Conservation (phyloP, 352 stramenopile genomes). For the Phytophthora lateralis region DNA sequence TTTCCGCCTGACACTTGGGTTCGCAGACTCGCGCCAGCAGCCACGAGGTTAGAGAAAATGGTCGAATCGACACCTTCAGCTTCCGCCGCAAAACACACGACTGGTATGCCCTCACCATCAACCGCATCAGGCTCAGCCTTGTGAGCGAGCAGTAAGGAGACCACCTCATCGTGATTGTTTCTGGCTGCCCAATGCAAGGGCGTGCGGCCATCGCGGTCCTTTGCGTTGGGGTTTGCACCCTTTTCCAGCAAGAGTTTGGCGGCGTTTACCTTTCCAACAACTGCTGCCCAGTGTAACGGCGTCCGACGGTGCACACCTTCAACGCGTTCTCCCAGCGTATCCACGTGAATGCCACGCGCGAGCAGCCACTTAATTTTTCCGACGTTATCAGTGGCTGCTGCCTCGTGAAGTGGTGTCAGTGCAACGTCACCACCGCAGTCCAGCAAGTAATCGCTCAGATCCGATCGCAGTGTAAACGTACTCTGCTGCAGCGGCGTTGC, state of each 20-base stretch:
- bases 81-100: slow-evolving; percentile 72
- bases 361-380: slow-evolving; percentile 52
- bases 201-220: slow-evolving; percentile 64
- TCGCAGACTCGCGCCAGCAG: slow-evolving; percentile 47
- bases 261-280: slow-evolving; percentile 50
- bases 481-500: slow-evolving; percentile 66
- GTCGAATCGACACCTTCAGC: slow-evolving; percentile 55
- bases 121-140: slow-evolving; percentile 47
- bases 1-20: slow-evolving; percentile 54
- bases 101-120: slow-evolving; percentile 53
- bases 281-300: slow-evolving; percentile 74
- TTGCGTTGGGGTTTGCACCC: slow-evolving; percentile 59
- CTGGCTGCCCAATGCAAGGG: slow-evolving; percentile 80
- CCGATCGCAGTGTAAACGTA: slow-evolving; percentile 65
- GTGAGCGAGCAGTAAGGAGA: slow-evolving; percentile 54
- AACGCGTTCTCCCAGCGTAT: slow-evolving; percentile 65
- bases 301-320: slow-evolving; percentile 68
- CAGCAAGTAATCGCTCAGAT: slow-evolving; percentile 68
- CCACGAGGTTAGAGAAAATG: slow-evolving; percentile 54
- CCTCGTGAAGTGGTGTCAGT: slow-evolving; percentile 76
- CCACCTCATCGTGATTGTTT: slow-evolving; percentile 63
- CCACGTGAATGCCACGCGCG: slow-evolving; percentile 40
- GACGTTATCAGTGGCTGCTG: slow-evolving; percentile 58
- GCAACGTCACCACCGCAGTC: slow-evolving; percentile 74
- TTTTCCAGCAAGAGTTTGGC: slow-evolving; percentile 46